phyloP scores from a whole-genome alignment of 306 rosid species.

The Medicago ruthenica region DNA sequence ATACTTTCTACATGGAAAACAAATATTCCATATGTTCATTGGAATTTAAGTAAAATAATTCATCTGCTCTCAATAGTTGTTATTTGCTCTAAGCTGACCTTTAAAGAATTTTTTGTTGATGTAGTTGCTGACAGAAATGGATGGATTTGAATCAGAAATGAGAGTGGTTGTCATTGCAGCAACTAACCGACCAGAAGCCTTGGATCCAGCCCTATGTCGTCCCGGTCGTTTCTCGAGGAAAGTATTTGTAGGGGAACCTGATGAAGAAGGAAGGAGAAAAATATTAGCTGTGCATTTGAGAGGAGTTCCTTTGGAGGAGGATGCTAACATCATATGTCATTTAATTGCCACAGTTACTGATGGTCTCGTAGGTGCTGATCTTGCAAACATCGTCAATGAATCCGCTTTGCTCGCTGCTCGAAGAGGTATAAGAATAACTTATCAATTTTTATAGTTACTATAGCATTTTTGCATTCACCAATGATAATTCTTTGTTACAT shows the following conservation, averaged over 20 bases:
- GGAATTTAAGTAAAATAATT: constrained; percentile 1
- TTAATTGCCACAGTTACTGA: constrained; percentile 84
- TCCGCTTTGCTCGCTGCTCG: constrained; percentile 97
- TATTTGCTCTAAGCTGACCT: constrained; percentile 8
- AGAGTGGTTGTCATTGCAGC: constrained; percentile 94
- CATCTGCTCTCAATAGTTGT: no score
- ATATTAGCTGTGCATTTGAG: constrained; percentile 92
- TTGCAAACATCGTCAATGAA: constrained; percentile 90
- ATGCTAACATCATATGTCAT: constrained; percentile 64
- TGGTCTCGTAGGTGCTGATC: constrained; percentile 95
- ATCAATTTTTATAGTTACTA: constrained; percentile 3
- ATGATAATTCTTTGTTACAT: background rate
- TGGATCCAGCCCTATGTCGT: constrained; percentile 97
- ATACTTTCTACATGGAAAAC: no score
- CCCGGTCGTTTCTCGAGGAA: constrained; percentile 98
- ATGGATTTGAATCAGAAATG: constrained; percentile 92
- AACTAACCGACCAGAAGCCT: constrained; percentile 88
- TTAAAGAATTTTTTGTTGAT: constrained; percentile 24
- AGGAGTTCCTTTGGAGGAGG: constrained; percentile 89
- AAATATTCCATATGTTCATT: constrained; percentile 7
- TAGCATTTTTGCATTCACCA: background rate
- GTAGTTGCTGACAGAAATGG: constrained; percentile 98
- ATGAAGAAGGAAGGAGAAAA: constrained; percentile 92
- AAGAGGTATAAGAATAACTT: constrained; percentile 62
- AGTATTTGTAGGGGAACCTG: constrained; percentile 89